Conservation (phyloP, 139 green algal species). For the Chlamydomonas sphaeroides region DNA sequence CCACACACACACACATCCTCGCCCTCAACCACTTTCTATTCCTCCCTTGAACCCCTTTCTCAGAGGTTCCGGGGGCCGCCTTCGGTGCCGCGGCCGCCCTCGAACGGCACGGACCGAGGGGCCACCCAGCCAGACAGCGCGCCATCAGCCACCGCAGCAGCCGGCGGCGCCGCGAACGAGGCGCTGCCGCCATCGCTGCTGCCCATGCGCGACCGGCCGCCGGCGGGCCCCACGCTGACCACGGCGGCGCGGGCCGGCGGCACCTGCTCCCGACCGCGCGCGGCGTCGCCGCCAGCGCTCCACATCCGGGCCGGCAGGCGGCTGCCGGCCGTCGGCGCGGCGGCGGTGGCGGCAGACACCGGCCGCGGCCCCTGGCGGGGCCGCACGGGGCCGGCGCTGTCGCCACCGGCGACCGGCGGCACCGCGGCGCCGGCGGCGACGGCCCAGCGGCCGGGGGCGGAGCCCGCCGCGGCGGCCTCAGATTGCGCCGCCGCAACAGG, state of each 20-base stretch:
- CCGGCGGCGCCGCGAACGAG: background rate
- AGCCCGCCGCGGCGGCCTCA: too few relatives aligned
- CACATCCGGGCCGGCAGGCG: too few relatives aligned
- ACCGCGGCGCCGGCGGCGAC: background rate
- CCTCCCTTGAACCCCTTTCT: too few relatives aligned
- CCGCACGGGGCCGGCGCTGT: background rate
- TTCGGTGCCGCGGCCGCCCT: too few relatives aligned
- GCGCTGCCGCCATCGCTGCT: background rate
- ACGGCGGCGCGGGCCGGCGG: background rate
- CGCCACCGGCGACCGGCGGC: background rate
- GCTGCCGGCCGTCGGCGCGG: background rate
- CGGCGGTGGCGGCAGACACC: background rate
- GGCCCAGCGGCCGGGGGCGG: too few relatives aligned
- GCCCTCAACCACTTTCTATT: too few relatives aligned
- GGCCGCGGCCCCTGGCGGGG: background rate
- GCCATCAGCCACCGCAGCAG: background rate
- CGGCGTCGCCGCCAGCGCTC: too few relatives aligned
- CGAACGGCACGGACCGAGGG: background rate
- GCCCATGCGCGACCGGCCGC: background rate
- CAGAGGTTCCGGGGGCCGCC: too few relatives aligned
- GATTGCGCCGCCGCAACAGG: too few relatives aligned
- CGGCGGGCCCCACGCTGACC: background rate
- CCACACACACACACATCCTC: too few relatives aligned
- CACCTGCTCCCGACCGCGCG: background rate
- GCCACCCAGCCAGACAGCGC: background rate